Evolutionary conservation across 805 yeast genomes (phyloP).

Genomic region (Cyberlindnera samutprakarnensis): DNA sequence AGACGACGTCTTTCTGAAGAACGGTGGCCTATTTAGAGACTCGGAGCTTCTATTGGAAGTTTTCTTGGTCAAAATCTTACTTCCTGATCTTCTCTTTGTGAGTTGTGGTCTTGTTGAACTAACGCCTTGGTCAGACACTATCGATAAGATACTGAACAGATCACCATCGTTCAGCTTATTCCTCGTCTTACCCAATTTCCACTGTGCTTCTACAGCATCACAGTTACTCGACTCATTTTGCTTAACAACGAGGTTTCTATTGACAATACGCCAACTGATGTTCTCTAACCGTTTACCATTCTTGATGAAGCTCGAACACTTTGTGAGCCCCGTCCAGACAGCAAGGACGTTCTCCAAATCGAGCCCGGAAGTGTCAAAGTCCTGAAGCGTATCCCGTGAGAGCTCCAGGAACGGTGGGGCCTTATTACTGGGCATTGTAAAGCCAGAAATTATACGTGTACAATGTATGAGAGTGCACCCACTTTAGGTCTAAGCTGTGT

Average conservation of each 20-base stretch:
- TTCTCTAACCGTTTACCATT: slow-evolving; percentile 24
- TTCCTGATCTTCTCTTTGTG: slow-evolving; percentile 16
- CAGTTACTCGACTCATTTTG: too few relatives aligned
- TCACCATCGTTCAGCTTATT: slow-evolving; percentile 21
- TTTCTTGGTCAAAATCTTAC: slow-evolving; percentile 9
- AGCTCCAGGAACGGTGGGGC: slow-evolving; percentile 25
- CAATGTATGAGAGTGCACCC: too few relatives aligned
- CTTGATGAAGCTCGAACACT: slow-evolving; percentile 23
- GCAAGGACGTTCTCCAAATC: slow-evolving; percentile 33
- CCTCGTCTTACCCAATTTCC: slow-evolving; percentile 6
- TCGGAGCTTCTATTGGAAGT: slow-evolving; percentile 10
- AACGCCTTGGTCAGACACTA: slow-evolving; percentile 20
- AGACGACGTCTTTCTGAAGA: slow-evolving; percentile 20
- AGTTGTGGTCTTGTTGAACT: slow-evolving; percentile 14
- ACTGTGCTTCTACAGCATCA: too few relatives aligned
- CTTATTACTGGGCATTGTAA: slow-evolving; percentile 12
- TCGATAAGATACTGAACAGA: slow-evolving; percentile 20
- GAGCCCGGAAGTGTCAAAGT: slow-evolving; percentile 21
- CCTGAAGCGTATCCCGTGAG: slow-evolving; percentile 20
- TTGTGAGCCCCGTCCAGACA: slow-evolving; percentile 32
- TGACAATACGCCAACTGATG: slow-evolving; percentile 26
- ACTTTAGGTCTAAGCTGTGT: too few relatives aligned
- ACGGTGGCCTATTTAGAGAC: slow-evolving; percentile 11
- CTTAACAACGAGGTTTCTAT: slow-evolving; percentile 18
- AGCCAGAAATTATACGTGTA: too few relatives aligned